phyloP scores from a whole-genome alignment of 2,329 filamentous ascomycete genomes.

The Fusarium nanum region DNA sequence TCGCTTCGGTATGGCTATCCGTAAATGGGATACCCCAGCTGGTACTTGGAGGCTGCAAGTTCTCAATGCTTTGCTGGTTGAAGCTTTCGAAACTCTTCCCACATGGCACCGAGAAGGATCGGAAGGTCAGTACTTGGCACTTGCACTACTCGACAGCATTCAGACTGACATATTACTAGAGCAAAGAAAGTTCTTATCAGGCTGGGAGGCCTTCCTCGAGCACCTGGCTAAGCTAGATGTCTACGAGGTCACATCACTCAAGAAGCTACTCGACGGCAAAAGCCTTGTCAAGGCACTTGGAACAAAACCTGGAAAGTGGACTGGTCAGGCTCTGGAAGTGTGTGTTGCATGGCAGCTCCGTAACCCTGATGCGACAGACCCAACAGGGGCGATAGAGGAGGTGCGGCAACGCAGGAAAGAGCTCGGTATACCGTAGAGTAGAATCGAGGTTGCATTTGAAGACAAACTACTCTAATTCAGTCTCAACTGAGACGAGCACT shows the following conservation, averaged over 20 bases:
- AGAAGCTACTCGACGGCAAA: slow-evolving; percentile 78
- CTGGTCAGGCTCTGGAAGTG: slow-evolving; percentile 80
- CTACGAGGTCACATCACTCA: slow-evolving; percentile 68
- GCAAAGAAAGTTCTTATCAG: slow-evolving; percentile 58
- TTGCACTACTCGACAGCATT: slow-evolving; percentile 34
- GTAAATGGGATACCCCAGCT: slow-evolving; percentile 72
- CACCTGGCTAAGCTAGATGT: slow-evolving; percentile 66
- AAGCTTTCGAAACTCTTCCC: slow-evolving; percentile 61
- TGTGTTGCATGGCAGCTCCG: slow-evolving; percentile 90
- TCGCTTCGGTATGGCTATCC: slow-evolving; percentile 78
- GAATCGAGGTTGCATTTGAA: background rate
- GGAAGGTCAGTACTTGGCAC: slow-evolving; percentile 53
- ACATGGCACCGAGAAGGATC: slow-evolving; percentile 47
- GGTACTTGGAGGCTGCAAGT: slow-evolving; percentile 78
- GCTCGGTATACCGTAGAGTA: slow-evolving; percentile 56
- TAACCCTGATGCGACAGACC: slow-evolving; percentile 74
- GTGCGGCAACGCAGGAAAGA: slow-evolving; percentile 64
- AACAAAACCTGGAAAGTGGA: slow-evolving; percentile 84
- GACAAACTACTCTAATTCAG: background rate
- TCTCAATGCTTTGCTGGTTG: slow-evolving; percentile 73
- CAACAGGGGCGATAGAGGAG: slow-evolving; percentile 68
- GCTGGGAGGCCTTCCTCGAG: slow-evolving; percentile 68
- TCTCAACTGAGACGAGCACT: background rate
- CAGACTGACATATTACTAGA: slow-evolving; percentile 49
- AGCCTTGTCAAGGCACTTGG: slow-evolving; percentile 76